A percentile compares a stretch with the other conserved stretches of the same genome.
These are phyloP conservation scores for Candida endomychidarum DNA, from an alignment of 805 yeast genomes.

Conservation along the genomic window DNA sequence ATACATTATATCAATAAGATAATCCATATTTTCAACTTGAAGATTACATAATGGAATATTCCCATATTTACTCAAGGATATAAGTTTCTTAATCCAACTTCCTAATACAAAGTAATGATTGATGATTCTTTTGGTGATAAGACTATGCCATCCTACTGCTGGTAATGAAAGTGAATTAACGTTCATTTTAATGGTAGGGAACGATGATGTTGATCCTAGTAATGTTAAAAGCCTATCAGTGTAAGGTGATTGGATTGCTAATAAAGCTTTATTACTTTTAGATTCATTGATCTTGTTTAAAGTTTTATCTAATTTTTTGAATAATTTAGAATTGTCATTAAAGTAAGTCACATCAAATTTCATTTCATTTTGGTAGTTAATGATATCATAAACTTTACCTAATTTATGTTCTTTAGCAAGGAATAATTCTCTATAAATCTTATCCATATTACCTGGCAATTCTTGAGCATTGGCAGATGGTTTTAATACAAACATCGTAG, in stretches of 20 bases:
- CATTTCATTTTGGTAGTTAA: slow-evolving; percentile 54
- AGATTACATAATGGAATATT: slow-evolving; percentile 86
- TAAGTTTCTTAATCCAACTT: slow-evolving; percentile 66
- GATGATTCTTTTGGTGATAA: slow-evolving; percentile 61
- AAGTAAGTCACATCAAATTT: slow-evolving; percentile 55
- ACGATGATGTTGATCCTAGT: slow-evolving; percentile 48
- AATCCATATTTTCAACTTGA: slow-evolving; percentile 72
- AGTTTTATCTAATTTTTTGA: slow-evolving; percentile 55
- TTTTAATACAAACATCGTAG: slow-evolving; percentile 58
- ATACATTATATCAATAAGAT: slow-evolving; percentile 80
- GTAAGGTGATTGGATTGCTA: slow-evolving; percentile 75
- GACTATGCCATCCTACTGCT: slow-evolving; percentile 78
- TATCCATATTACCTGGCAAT: slow-evolving; percentile 53
- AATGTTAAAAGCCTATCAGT: slow-evolving; percentile 45
- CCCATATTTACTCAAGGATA: slow-evolving; percentile 65
- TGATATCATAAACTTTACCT: slow-evolving; percentile 41
- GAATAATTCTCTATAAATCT: slow-evolving; percentile 55
- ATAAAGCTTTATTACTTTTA: slow-evolving; percentile 60
- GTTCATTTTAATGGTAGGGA: slow-evolving; percentile 65
- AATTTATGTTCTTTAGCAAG: slow-evolving; percentile 47
- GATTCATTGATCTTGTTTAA: slow-evolving; percentile 57
- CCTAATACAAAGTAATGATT: slow-evolving; percentile 74
- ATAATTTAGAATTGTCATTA: slow-evolving; percentile 54
- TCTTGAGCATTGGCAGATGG: slow-evolving; percentile 70
- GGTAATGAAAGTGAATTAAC: slow-evolving; percentile 62